Evolutionary conservation across 1,284 basidiomycete species (phyloP), one percentile per base, ranked within the genome.

Genomic region (Cystobasidium slooffiae): DNA sequence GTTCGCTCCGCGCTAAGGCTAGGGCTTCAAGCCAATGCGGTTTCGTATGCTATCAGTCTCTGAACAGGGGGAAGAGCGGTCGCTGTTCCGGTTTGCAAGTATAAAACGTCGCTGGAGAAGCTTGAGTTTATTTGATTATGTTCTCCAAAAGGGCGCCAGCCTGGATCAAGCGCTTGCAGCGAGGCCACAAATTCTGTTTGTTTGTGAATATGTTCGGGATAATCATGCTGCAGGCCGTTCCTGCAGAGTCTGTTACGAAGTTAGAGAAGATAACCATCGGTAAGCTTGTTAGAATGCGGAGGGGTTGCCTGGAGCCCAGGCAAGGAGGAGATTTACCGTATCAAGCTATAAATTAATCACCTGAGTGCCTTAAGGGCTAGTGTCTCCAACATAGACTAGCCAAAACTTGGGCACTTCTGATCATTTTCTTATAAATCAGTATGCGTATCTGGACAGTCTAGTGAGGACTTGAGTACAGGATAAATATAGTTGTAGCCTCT

Each of bases 201-300:
- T 41, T 62, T n/a, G 31, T 62, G 59, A 24, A 37, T 8, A 59
- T 59, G 7, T 44, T 62, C 46, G 59, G 59, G 41, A 47, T 47
- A 44, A 24, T 12, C 9, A 44, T 62, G 16, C 59, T 62, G 59
- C 41, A 62, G 46, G 59, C 59, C 46, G 1, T 49, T 49, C 61
- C 61, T 63, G 61, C 61, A 63, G 61, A 3, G 61, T 63, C 61
- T 49, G 61, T 43, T 63, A 20, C 61, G 61, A 46, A 63, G 20
- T 49, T 63, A 49, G 61, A 63, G 43, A 63, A 63, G 61, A 31
- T 18, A 37, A 58, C 55, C 24, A 58, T 58, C 55, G 55, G 20
- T 58, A 58, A 58, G 31, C 55, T 58, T 58, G 55, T 58, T 31
- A 12, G 9, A 58, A 39, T 58, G 55, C 22, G 55, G 3, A 58